Percentiles rank a stretch among this genome's conserved stretches.
Conservation (phyloP, 768 basidiomycete species). For the Leccinum pellstonianum region DNA sequence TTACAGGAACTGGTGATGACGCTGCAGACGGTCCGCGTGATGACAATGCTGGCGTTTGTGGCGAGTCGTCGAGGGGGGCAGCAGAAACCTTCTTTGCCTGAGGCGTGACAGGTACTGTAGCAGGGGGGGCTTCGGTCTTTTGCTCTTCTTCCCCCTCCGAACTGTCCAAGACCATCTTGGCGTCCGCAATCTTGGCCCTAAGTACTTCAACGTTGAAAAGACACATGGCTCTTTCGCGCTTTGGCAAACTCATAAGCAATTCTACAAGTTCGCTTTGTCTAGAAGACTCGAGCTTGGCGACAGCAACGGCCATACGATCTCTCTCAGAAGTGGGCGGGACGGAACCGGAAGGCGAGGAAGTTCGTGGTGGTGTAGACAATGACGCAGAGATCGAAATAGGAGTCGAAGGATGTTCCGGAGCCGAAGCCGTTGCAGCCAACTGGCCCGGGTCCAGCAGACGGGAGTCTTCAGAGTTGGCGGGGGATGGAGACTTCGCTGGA, state of each 20-base stretch:
- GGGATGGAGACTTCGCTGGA: conserved; percentile 52
- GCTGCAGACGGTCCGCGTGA: conserved; percentile 71
- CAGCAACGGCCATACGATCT: conserved; percentile 69
- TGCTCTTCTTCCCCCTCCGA: conserved; percentile 55
- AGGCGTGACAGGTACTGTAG: conserved; percentile 55
- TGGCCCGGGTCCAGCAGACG: conserved; percentile 62
- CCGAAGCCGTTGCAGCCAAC: conserved; percentile 74
- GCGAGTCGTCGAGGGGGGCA: conserved; percentile 46
- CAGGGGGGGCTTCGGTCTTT: conserved; percentile 25
- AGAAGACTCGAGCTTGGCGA: conserved; percentile 59
- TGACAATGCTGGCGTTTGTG: conserved; percentile 75
- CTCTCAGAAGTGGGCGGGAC: conserved; percentile 65
- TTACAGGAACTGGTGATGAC: conserved; percentile 66
- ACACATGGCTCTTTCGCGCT: conserved; percentile 88
- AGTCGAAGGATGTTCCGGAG: conserved; percentile 88
- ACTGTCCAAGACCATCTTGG: conserved; percentile 76
- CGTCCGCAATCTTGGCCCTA: conserved; percentile 74
- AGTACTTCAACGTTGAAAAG: conserved; percentile 84
- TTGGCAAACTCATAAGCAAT: conserved; percentile 81
- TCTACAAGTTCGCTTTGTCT: conserved; percentile 68
- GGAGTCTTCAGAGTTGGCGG: conserved; percentile 67
- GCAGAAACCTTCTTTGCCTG: conserved; percentile 55
- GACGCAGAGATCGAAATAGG: conserved; percentile 77
- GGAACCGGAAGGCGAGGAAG: conserved; percentile 71
- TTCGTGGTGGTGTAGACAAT: conserved; percentile 78